phyloP scores from a whole-genome alignment of 1,284 basidiomycete genomes.

The Cystobasidiaceae sp. region DNA sequence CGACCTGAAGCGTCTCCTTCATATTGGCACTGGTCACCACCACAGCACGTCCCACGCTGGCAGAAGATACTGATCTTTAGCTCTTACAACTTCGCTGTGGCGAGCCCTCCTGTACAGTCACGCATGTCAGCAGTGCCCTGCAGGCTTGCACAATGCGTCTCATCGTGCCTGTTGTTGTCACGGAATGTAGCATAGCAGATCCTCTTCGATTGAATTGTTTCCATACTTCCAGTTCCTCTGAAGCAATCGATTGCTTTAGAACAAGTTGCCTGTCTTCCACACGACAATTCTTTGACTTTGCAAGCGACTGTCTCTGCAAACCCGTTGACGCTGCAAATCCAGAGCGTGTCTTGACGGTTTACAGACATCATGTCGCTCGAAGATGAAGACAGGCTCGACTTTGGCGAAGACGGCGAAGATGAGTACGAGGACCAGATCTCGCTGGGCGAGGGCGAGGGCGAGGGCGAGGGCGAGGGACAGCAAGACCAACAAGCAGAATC shows the following conservation, averaged over 20 bases:
- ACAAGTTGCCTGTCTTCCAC: too few relatives aligned
- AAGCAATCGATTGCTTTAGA: too few relatives aligned
- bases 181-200: too few relatives aligned
- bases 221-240: too few relatives aligned
- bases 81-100: not conserved
- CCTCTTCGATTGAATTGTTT: too few relatives aligned
- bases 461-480: not conserved
- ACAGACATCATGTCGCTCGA: constrained; percentile 5
- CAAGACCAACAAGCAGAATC: not conserved
- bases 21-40: constrained; percentile 14
- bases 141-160: too few relatives aligned
- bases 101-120: too few relatives aligned
- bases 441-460: constrained; percentile 15
- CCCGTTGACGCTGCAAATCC: not conserved
- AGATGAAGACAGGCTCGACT: constrained; percentile 28
- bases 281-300: too few relatives aligned
- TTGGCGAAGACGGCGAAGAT: constrained; percentile 28
- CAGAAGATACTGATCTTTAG: not conserved
- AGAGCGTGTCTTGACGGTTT: not conserved
- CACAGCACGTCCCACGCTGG: not conserved
- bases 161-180: too few relatives aligned
- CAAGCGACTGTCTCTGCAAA: too few relatives aligned
- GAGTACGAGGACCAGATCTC: constrained; percentile 24
- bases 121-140: too few relatives aligned
- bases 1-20: constrained; percentile 8